phyloP scores from a whole-genome alignment of 2,329 filamentous ascomycete genomes.

The Fusarium annulatum region DNA sequence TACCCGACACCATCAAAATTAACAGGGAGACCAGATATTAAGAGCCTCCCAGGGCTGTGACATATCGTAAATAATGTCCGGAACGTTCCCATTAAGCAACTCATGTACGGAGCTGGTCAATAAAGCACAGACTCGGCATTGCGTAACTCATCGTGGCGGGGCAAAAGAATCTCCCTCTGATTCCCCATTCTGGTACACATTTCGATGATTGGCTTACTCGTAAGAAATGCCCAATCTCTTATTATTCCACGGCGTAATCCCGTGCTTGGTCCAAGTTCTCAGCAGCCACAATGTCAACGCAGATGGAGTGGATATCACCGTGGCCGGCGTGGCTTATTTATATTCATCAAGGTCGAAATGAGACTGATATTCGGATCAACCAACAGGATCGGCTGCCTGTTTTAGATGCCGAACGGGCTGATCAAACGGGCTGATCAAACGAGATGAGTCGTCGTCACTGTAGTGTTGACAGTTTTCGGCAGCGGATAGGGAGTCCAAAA shows the following conservation, averaged over 20 bases:
- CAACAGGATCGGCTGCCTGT: slow-evolving; percentile 1
- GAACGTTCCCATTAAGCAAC: neutral
- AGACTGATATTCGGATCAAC: slow-evolving; percentile 28
- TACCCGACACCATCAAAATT: neutral
- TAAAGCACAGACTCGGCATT: slow-evolving; percentile 19
- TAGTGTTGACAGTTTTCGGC: neutral
- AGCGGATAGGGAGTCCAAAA: neutral
- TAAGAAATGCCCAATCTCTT: slow-evolving; percentile 13
- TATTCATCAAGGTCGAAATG: slow-evolving; percentile 1
- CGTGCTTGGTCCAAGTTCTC: slow-evolving; percentile 10
- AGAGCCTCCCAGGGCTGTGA: neutral
- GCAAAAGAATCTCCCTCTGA: neutral
- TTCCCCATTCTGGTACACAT: neutral
- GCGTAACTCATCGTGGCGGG: slow-evolving; percentile 28
- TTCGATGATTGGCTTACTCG: slow-evolving; percentile 16
- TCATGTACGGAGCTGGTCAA: neutral
- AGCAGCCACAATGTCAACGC: slow-evolving; percentile 17
- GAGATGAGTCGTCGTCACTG: neutral
- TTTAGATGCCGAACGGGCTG: neutral
- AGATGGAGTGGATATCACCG: slow-evolving; percentile 9
- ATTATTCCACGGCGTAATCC: slow-evolving; percentile 2
- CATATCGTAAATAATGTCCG: neutral
- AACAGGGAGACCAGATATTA: neutral
- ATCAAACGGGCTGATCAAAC: neutral
- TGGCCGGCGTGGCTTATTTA: slow-evolving; percentile 16